phyloP scores from a whole-genome alignment of 441 rosid genomes.

The Erysimum cheiri region DNA sequence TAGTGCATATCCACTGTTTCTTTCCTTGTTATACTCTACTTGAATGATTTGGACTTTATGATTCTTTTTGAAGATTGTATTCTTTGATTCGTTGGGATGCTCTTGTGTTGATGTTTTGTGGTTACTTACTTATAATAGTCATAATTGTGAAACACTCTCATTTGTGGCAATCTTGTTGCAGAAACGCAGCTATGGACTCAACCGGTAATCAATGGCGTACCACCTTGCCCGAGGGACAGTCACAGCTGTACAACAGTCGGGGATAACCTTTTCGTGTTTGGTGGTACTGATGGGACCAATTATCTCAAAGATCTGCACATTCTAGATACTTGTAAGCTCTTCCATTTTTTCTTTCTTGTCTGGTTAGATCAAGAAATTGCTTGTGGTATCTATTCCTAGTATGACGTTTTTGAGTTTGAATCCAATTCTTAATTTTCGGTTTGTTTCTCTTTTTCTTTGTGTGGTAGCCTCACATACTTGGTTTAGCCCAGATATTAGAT shows the following conservation, averaged over 20 bases:
- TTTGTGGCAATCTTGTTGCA: constrained; percentile 47
- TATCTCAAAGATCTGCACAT: constrained; percentile 83
- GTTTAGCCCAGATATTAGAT: constrained; percentile 80
- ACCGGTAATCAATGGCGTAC: constrained; percentile 70
- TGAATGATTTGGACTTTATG: constrained; percentile 17
- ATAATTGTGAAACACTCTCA: constrained; percentile 27
- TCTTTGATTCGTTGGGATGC: constrained; percentile 1
- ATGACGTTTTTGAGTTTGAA: constrained; percentile 10
- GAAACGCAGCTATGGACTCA: constrained; percentile 82
- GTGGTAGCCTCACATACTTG: constrained; percentile 83
- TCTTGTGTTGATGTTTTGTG: constrained; percentile 14
- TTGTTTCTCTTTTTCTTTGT: constrained; percentile 2
- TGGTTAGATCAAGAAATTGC: constrained; percentile 19
- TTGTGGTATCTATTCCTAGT: constrained; percentile 5
- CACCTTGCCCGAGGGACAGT: constrained; percentile 90
- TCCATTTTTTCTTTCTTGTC: constrained; percentile 9
- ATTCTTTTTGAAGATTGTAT: constrained; percentile 22
- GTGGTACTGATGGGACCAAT: constrained; percentile 85
- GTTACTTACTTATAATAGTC: constrained; percentile 23
- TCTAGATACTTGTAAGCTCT: constrained; percentile 80
- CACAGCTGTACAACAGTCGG: constrained; percentile 84
- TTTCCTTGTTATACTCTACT: constrained; percentile 9
- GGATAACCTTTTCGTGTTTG: constrained; percentile 77
- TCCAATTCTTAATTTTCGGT: not conserved
- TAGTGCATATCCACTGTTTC: not conserved